Conservation (phyloP, 23 red algal genomes). For the Gracilaria vermiculophylla region DNA sequence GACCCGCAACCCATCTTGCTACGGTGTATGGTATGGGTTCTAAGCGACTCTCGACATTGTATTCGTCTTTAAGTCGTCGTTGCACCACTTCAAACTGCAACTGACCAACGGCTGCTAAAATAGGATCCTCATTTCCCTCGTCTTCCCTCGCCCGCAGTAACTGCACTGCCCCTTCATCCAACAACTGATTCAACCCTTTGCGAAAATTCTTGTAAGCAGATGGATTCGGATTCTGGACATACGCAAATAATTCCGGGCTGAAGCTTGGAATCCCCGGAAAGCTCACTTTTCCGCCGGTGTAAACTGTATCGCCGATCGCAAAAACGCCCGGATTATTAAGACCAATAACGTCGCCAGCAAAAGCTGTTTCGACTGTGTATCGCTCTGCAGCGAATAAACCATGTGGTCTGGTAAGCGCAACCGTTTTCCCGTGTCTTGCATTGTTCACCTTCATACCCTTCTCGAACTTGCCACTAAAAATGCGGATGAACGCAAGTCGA, state of each 20-base stretch:
- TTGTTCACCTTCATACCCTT: conserved; percentile 83
- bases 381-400: conserved; percentile 76
- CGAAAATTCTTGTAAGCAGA: conserved; percentile 80
- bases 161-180: conserved; percentile 84
- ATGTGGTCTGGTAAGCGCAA: conserved; percentile 79
- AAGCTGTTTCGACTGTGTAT: conserved; percentile 77
- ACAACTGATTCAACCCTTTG: conserved; percentile 78
- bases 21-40: conserved; percentile 71
- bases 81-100: conserved; percentile 88
- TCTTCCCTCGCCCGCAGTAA: conserved; percentile 67
- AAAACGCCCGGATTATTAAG: conserved; percentile 80
- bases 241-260: conserved; percentile 80
- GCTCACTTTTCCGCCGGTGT: conserved; percentile 9
- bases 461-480: conserved; percentile 72
- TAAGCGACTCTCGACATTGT: conserved; percentile 75
- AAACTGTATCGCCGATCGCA: conserved; percentile 82
- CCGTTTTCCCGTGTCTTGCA: conserved; percentile 56
- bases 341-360: conserved; percentile 84
- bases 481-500: conserved; percentile 76
- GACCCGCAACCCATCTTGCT: conserved; percentile 77
- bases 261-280: conserved; percentile 84
- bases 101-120: conserved; percentile 82
- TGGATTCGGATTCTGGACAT: conserved; percentile 77
- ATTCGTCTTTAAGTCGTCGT: conserved; percentile 79
- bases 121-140: conserved; percentile 73